These are phyloP conservation scores for Suillus sp. DNA, from an alignment of 768 basidiomycete genomes.

Conservation along the genomic window DNA sequence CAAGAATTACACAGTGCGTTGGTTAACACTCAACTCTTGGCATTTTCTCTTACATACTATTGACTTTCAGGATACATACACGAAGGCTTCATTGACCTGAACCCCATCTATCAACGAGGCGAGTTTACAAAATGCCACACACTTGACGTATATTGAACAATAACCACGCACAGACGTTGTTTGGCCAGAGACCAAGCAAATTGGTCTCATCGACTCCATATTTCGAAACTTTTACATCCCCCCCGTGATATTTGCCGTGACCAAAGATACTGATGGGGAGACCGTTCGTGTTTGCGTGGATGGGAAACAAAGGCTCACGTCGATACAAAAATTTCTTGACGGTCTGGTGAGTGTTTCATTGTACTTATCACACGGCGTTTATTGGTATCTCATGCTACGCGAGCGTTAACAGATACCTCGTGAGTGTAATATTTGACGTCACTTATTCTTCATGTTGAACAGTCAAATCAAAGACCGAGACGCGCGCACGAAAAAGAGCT, in stretches of 20 bases:
- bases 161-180: slow-evolving; percentile 57
- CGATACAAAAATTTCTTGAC: slow-evolving; percentile 49
- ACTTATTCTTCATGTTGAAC: slow-evolving; percentile 17
- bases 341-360: slow-evolving; percentile 38
- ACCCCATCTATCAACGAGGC: slow-evolving; percentile 77
- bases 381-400: slow-evolving; percentile 15
- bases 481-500: slow-evolving; percentile 57
- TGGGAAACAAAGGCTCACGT: slow-evolving; percentile 55
- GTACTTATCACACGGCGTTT: background rate
- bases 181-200: slow-evolving; percentile 72
- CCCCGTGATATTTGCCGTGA: slow-evolving; percentile 50
- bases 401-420: slow-evolving; percentile 50
- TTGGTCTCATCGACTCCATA: slow-evolving; percentile 51
- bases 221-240: slow-evolving; percentile 57
- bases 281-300: slow-evolving; percentile 49
- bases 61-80: slow-evolving; percentile 50
- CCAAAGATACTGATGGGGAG: slow-evolving; percentile 43
- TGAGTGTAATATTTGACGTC: slow-evolving; percentile 33
- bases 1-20: slow-evolving; percentile 48
- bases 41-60: background rate
- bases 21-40: background rate
- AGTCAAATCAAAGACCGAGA: slow-evolving; percentile 52
- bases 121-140: slow-evolving; percentile 13
- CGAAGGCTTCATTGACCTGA: slow-evolving; percentile 67
- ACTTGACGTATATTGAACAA: background rate